Evolutionary conservation across 139 green algal genomes (phyloP).

Genomic region (Chlorella sp.): DNA sequence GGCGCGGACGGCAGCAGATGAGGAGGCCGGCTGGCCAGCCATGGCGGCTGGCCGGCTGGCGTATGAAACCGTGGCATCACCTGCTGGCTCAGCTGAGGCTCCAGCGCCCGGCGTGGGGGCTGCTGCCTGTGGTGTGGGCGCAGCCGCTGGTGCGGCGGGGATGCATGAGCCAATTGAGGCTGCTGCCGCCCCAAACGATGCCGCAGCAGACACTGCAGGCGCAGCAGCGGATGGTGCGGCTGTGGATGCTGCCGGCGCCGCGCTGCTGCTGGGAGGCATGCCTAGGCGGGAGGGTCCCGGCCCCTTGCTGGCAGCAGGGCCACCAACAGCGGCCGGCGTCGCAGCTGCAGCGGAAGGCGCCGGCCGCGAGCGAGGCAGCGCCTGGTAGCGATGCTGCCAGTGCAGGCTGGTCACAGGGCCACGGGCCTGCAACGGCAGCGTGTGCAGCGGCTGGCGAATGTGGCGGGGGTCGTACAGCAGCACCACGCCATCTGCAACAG

Average conservation of each 20-base stretch:
- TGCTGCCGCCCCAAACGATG: background rate
- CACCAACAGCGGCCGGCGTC: background rate
- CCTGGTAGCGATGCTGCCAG: slow-evolving; percentile 39
- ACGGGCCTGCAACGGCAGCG: background rate
- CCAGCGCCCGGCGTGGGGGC: background rate
- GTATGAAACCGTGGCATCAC: background rate
- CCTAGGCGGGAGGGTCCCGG: background rate
- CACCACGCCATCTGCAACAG: slow-evolving; percentile 25
- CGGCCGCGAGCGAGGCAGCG: background rate
- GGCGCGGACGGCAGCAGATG: background rate
- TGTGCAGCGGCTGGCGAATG: slow-evolving; percentile 1
- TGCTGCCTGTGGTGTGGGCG: no score
- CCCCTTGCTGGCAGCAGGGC: background rate
- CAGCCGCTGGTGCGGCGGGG: background rate
- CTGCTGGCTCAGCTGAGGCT: background rate
- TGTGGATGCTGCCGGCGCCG: background rate
- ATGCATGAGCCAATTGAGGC: slow-evolving; percentile 4
- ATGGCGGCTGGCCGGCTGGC: background rate
- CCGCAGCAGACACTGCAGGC: background rate
- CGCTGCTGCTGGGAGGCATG: background rate
- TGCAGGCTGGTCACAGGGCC: slow-evolving; percentile 32
- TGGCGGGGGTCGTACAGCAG: slow-evolving; percentile 40
- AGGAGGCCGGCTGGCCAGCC: background rate
- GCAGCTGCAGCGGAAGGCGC: background rate
- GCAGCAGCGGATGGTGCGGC: background rate